Percentiles rank a stretch among this genome's conserved stretches.
Conservation (phyloP, 352 stramenopile species). For the Pythium grandisporangium region DNA sequence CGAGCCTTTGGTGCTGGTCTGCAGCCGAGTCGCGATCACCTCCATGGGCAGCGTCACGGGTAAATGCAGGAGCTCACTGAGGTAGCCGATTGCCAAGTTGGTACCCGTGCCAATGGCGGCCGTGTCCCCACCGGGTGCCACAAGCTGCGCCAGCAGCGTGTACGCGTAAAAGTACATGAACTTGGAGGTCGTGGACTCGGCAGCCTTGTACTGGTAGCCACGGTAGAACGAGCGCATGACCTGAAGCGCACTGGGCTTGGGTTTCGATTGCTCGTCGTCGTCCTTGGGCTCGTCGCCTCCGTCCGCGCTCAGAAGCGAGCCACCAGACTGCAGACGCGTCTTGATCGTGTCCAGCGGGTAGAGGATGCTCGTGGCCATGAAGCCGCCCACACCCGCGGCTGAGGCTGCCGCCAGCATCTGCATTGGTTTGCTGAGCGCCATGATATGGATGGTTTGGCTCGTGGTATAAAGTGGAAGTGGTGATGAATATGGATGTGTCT, state of each 20-base stretch:
- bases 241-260: conserved; percentile 20
- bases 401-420: conserved; percentile 73
- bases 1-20: conserved; percentile 45
- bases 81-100: conserved; percentile 74
- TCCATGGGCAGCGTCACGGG: conserved; percentile 84
- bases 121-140: conserved; percentile 45
- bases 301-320: conserved; percentile 35
- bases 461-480: too few species aligned
- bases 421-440: conserved; percentile 77
- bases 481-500: too few species aligned
- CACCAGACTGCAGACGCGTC: conserved; percentile 78
- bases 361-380: conserved; percentile 66
- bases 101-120: conserved; percentile 50
- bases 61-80: conserved; percentile 74
- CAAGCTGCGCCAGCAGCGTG: conserved; percentile 65
- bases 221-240: conserved; percentile 65
- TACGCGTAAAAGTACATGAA: conserved; percentile 90
- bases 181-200: conserved; percentile 79
- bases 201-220: conserved; percentile 80
- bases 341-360: conserved; percentile 86
- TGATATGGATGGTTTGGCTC: too few species aligned
- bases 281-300: conserved; percentile 9
- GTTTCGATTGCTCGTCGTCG: conserved; percentile 8
- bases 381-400: conserved; percentile 63
- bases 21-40: conserved; percentile 79